A percentile compares a stretch with the other conserved stretches of the same genome.
Conservation (phyloP, 129 eudicot species). For the Pulicaria dysenterica region DNA sequence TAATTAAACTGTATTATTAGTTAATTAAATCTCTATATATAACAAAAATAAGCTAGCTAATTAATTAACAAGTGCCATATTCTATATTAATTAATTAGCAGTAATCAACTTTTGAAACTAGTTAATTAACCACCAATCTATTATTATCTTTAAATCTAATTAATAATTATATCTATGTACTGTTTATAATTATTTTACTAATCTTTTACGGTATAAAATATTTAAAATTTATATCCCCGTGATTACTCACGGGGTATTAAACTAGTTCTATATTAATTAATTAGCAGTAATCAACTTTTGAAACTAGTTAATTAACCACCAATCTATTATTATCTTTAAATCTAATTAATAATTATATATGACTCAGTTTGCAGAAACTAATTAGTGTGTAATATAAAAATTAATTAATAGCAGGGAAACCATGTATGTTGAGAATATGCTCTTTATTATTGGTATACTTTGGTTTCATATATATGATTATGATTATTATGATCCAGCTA, state of each 20-base stretch:
- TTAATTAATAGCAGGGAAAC: slow-evolving; percentile 10
- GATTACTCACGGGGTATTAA: too few relatives aligned
- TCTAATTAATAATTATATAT: not conserved
- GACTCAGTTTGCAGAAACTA: not conserved
- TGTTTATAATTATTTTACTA: too few relatives aligned
- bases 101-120: not conserved
- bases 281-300: slow-evolving; percentile 1
- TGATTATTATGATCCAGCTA: slow-evolving; percentile 26
- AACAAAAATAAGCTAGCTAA: not conserved
- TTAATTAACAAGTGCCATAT: not conserved
- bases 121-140: slow-evolving; percentile 14
- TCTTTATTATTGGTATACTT: not conserved
- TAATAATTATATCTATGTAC: not conserved
- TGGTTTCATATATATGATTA: slow-evolving; percentile 17
- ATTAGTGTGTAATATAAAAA: not conserved
- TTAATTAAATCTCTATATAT: not conserved
- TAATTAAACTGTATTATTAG: slow-evolving; percentile 14
- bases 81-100: not conserved
- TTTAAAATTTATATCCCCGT: too few relatives aligned
- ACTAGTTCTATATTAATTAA: too few relatives aligned
- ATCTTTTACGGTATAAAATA: too few relatives aligned
- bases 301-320: slow-evolving; percentile 1
- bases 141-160: not conserved
- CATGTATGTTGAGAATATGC: slow-evolving; percentile 34
- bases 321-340: slow-evolving; percentile 12